Base-by-base conservation (phyloP, 2,329 filamentous ascomycete genomes). In the Fusarium lyarnte region DNA sequence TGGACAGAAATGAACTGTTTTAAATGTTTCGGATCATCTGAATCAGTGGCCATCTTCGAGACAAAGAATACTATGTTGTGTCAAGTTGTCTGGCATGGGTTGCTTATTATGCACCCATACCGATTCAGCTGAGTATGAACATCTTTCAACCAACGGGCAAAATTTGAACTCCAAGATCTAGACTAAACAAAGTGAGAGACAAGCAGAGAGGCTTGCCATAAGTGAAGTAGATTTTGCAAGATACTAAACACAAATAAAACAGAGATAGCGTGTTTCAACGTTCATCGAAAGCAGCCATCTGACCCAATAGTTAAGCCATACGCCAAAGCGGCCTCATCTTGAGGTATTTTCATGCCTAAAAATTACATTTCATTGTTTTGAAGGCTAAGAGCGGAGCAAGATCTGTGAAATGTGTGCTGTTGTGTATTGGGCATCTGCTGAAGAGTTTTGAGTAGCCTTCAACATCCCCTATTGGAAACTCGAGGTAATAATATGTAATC, bases 11-110 rank as follows among this genome's bases (percentile, higher is more conserved):
- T 8, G 13, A 7, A 5, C 3, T 3, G 7, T 16, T 16, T 4
- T 0, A 25, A 21, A 36, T 14, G 13, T 6, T 3, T 6, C 23
- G 8, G 6, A 8, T 21, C 4, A 2, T 5, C 7, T 33, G 29
- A 3, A 17, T 33, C 3, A 13, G 8, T 17, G 0, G 17, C 8
- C 2, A 2, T 33, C 5, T 33, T 2, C 14, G 11, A 10, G n/a
- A 13, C 8, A 5, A 19, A 5, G 46, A 23, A 6, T 8, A 13
- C 17, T 3, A 6, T 17, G 21, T 5, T 33, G 1, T 9, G 17
- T 3, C n/a, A 19, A 51, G 46, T 33, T 33, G 16, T 8, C 27
- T 21, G 16, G 21, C 2, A 12, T 2, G 10, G 23, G 17, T 12
- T 51, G 12, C 4, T 33, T 23, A 16, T 19, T 16, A 4, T 49